Evolutionary conservation across 2,329 filamentous ascomycete species (phyloP).

Genomic region (Escovopsis weberi): DNA sequence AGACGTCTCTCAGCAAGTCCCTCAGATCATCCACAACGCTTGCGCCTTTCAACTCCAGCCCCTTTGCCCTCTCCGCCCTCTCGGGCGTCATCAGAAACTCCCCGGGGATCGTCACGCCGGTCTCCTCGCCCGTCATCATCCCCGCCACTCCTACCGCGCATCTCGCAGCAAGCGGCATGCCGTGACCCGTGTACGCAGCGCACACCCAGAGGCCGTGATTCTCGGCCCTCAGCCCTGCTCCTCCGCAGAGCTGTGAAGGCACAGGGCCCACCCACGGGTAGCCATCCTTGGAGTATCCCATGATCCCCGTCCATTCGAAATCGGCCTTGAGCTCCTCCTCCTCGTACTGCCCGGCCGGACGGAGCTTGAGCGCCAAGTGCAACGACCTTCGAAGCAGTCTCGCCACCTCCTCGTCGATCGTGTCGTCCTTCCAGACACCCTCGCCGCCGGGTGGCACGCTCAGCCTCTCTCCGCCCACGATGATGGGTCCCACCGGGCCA

Average conservation of each 20-base stretch:
- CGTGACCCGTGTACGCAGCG: slow-evolving; percentile 59
- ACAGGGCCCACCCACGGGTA: slow-evolving; percentile 58
- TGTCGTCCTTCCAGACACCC: slow-evolving; percentile 44
- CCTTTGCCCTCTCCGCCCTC: slow-evolving; percentile 12
- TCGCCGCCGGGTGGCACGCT: slow-evolving; percentile 31
- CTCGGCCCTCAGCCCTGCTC: slow-evolving; percentile 10
- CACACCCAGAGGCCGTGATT: slow-evolving; percentile 43
- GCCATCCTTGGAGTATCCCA: slow-evolving; percentile 58
- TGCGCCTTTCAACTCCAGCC: slow-evolving; percentile 9
- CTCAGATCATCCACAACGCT: slow-evolving; percentile 1
- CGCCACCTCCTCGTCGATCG: slow-evolving; percentile 40
- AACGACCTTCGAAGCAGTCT: slow-evolving; percentile 37
- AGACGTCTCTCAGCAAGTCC: background rate
- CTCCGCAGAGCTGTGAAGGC: slow-evolving; percentile 35
- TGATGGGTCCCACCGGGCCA: slow-evolving; percentile 38
- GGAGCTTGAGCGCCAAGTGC: slow-evolving; percentile 26
- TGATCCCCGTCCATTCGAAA: slow-evolving; percentile 66
- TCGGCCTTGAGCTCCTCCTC: slow-evolving; percentile 33
- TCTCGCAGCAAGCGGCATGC: slow-evolving; percentile 60
- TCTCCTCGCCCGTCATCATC: slow-evolving; percentile 35
- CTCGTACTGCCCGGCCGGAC: slow-evolving; percentile 18
- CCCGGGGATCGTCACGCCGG: slow-evolving; percentile 26
- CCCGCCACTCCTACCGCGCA: slow-evolving; percentile 48
- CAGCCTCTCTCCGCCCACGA: slow-evolving; percentile 56
- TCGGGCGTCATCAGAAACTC: slow-evolving; percentile 25